Base-by-base conservation (phyloP, 139 green algal genomes). In the Coccomyxa sp. region DNA sequence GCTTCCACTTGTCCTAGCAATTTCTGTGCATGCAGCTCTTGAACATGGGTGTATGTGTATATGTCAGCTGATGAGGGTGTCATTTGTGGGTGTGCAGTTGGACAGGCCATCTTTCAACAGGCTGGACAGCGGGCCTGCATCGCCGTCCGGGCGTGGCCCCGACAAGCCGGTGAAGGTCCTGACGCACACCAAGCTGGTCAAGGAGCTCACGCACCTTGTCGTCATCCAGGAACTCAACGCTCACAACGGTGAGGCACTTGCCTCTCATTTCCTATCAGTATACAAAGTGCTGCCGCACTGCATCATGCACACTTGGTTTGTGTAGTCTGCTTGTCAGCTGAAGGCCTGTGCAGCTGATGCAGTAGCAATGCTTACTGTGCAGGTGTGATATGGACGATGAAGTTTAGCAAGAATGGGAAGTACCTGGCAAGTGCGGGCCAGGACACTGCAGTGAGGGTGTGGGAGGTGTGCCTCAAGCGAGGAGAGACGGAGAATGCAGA, bases 381-480 rank as follows among this genome's bases (percentile, higher is more conserved):
- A 82, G 91, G 89, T 31, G 92, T 94, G 57, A 83, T 98, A 30
- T 98, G 95, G 95, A 90, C 85, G 15, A 85, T 94, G 76, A 88
- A 90, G 79, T 96, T 98, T 85, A 92, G 75, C 80, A 68, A 79
- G 7, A 91, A 95, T 51, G 92, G 93, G 3, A 86, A 82, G 10
- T 95, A 95, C 86, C 85, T 98, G 67, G 96, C 96, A 0, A 94
- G 88, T 58, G 95, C 88, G 10, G 96, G 96, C 7, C 95, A 98
- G 81, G 96, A 99, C 82, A 84, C 85, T 14, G 79, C 95, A 7
- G 86, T 98, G 38, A 58, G 88, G 0, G 85, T 97, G 74, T 97
- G 94, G 94, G 87, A 94, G 83, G 90, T 95, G 25, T 57, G 82
- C 7, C 45, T 78, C 9, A 58, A 87, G 13, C 57, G 85, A 18